phyloP scores from a whole-genome alignment of 257 asterid species.

The Petunia secreta region DNA sequence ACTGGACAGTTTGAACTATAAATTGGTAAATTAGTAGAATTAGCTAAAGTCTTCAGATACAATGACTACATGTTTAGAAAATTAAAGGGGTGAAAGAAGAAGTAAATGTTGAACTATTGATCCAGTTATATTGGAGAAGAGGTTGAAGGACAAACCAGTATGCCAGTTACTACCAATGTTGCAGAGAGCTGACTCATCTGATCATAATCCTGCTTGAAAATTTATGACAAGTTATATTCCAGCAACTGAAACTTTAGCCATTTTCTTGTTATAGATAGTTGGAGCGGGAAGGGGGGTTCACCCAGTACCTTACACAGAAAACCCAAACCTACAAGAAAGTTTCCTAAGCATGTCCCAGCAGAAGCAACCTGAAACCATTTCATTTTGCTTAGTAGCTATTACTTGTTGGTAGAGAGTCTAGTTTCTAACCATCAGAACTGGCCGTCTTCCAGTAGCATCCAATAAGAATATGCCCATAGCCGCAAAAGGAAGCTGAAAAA shows the following conservation, averaged over 20 bases:
- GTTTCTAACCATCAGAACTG: constrained; percentile 40
- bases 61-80: background rate
- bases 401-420: background rate
- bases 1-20: background rate
- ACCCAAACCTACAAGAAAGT: constrained; percentile 35
- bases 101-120: background rate
- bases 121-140: background rate
- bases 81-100: background rate
- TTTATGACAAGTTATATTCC: background rate
- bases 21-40: background rate
- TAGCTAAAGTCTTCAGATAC: background rate
- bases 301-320: constrained; percentile 37
- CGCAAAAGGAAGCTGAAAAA: constrained; percentile 42
- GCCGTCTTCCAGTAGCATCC: constrained; percentile 41
- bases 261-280: background rate
- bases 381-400: background rate
- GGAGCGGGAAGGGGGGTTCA: background rate
- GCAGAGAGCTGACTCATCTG: constrained; percentile 16
- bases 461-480: constrained; percentile 34
- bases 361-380: constrained; percentile 34
- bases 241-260: background rate
- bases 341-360: constrained; percentile 42
- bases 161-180: constrained; percentile 26
- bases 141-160: constrained; percentile 25
- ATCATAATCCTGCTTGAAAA: constrained; percentile 15